Percentiles rank a stretch among this genome's conserved stretches.
These are phyloP conservation scores for Prunus padus DNA, from an alignment of 306 rosid genomes.

Conservation along the genomic window DNA sequence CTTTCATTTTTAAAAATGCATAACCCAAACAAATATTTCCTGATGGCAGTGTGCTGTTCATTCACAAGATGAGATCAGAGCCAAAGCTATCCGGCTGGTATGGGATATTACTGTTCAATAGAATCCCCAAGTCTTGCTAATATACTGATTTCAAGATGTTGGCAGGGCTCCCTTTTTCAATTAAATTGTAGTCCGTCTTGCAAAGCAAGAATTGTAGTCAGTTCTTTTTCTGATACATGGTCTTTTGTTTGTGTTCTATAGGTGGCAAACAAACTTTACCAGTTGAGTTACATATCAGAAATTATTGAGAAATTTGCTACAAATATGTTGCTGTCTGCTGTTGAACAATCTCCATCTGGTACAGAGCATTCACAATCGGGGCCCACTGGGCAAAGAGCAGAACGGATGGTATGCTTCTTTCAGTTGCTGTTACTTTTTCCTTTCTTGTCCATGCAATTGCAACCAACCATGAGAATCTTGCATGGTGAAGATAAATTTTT, in stretches of 20 bases:
- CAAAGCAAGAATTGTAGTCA: constrained; percentile 12
- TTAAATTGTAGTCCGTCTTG: constrained; percentile 6
- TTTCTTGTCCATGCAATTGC: not conserved
- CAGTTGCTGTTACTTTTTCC: not conserved
- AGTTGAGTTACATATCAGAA: constrained; percentile 71
- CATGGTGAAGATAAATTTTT: not conserved
- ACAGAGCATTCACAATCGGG: constrained; percentile 50
- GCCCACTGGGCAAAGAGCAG: constrained; percentile 46
- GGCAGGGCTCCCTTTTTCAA: constrained; percentile 4
- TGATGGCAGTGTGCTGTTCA: constrained; percentile 86
- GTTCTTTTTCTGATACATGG: not conserved
- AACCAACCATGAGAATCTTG: constrained; percentile 5
- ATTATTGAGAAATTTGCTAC: constrained; percentile 77
- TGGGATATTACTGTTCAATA: constrained; percentile 9
- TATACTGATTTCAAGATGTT: constrained; percentile 15
- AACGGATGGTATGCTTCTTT: constrained; percentile 45
- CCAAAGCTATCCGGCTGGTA: constrained; percentile 98
- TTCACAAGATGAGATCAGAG: constrained; percentile 89
- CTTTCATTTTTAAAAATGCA: not conserved
- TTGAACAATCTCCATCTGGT: constrained; percentile 46
- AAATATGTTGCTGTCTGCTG: constrained; percentile 70
- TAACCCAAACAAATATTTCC: constrained; percentile 20
- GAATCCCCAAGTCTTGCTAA: not conserved
- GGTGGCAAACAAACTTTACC: constrained; percentile 98
- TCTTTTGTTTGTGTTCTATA: constrained; percentile 31